Evolutionary conservation across 495 filamentous ascomycete genomes (phyloP), one percentile per base, ranked within the genome.

Genomic region (Umbilicaria muhlenbergii): DNA sequence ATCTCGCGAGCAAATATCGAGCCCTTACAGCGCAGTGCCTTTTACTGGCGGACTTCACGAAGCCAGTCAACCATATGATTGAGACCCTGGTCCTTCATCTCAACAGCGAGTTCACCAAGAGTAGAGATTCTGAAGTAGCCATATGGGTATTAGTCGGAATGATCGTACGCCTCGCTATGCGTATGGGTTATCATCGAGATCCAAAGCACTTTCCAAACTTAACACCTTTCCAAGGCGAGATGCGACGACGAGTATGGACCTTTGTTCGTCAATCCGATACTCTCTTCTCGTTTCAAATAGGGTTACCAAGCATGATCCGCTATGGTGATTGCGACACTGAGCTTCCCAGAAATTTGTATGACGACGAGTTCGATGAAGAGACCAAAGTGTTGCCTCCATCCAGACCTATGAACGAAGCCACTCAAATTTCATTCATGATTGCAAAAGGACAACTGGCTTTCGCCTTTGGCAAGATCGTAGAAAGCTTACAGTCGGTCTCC

Each of bases 101-200:
- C 31, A 78, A 85, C 54, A 80, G 83, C 31, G 84, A 94, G 61
- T 82, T 82, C 52, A 73, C 74, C 14, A 74, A 83, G 43, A 80
- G 77, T 36, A 78, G 77, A 62, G 86, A 94, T 50, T 73, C 82
- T 11, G 88, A 95, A 46, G 67, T 82, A 10, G 81, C 78, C 11
- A 66, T 92, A 10, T 92, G 88, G 80, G 67, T 94, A 38, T 72
- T 91, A 43, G 70, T 77, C 7, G 81, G 84, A 16, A 75, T 92
- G 52, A 77, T 93, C 47, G 78, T 83, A 18, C 77, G 89, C 44
- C 64, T 94, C 43, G 85, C 89, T 10, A 86, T 95, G 71, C 74
- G 85, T 19, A 94, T 94, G 85, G 91, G 91, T 38, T 92, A 94
- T 47, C 91, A 99, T 54, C 75, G 92, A 43, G 91, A 99, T 57